phyloP scores from a whole-genome alignment of 2,329 filamentous ascomycete species.

The Trichoderma oligosporum region DNA sequence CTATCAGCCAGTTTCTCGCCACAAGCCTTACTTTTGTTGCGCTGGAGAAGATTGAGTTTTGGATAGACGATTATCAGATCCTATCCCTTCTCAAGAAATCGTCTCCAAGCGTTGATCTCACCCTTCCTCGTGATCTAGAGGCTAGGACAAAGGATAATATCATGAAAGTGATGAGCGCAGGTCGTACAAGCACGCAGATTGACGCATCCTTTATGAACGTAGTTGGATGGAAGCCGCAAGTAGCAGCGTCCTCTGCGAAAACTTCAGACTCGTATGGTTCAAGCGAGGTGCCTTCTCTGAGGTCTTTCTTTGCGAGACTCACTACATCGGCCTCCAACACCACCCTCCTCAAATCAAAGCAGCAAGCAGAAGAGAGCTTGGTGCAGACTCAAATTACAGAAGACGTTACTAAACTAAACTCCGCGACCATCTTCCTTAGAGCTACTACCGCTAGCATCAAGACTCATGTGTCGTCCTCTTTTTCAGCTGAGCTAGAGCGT shows the following conservation, averaged over 20 bases:
- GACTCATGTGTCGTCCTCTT: constrained; percentile 67
- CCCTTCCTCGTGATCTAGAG: constrained; percentile 74
- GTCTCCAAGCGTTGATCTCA: constrained; percentile 68
- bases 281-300: constrained; percentile 56
- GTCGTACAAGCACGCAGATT: constrained; percentile 84
- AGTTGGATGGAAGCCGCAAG: constrained; percentile 73
- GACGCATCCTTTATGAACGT: constrained; percentile 86
- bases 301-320: constrained; percentile 78
- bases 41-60: constrained; percentile 80
- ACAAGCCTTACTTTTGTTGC: constrained; percentile 96
- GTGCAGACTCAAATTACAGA: constrained; percentile 62
- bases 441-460: constrained; percentile 80
- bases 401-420: constrained; percentile 66
- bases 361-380: constrained; percentile 58
- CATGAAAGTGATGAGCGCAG: constrained; percentile 80
- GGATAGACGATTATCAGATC: constrained; percentile 82
- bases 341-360: constrained; percentile 48
- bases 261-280: constrained; percentile 48
- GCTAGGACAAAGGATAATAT: constrained; percentile 79
- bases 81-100: constrained; percentile 78
- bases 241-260: constrained; percentile 39
- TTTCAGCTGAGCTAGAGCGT: constrained; percentile 83
- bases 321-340: constrained; percentile 54
- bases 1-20: constrained; percentile 85
- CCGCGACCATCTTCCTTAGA: constrained; percentile 80